Evolutionary conservation across 495 filamentous ascomycete genomes (phyloP), one percentile per base, ranked within the genome.

Genomic region (Hyaloscypha variabilis): DNA sequence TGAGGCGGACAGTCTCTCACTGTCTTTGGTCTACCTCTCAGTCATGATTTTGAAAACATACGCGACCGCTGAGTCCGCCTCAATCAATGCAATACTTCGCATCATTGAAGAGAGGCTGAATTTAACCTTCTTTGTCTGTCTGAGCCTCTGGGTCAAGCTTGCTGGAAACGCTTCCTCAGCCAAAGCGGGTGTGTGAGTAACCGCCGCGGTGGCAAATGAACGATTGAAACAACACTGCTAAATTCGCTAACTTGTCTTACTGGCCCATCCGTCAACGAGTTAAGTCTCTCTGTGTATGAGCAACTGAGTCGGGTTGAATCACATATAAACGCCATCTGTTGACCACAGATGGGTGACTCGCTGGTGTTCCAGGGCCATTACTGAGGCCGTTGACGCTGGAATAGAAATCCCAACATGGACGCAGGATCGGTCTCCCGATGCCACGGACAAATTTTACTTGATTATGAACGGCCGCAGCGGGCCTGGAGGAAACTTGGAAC

Each of bases 361-460:
- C 57, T 46, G 42, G 30, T 24, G 30, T 59, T 59, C 30, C 55
- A 23, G 31, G 39, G 58, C 58, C 58, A 17, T 26, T 24, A 29
- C n/a, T 50, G 19, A 11, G 58, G 58, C 58, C 58, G 8, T 61
- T 61, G 58, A 51, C 58, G 58, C 58, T 25, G 58, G 30, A 61
- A 59, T 59, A 59, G 57, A 23, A n/a, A 8, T 46, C 8, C 23
- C 57, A 46, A 46, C 51, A 61, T 0, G 26, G 26, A 34, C 54
- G 54, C 54, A 29, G 25, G 10, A 58, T 8, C 10, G 51, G 51
- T 1, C 51, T 54, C 54, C 54, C 54, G n/a, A 19, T 11, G 25
- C 54, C 54, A 58, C 24, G 54, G 54, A 58, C 54, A 34, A 8
- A 58, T n/a, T 34, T 28, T 56, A 21, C 26, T 29, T 34, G 19